Evolutionary conservation across 805 yeast species (phyloP).

Genomic region (Metschnikowia reukaufii): DNA sequence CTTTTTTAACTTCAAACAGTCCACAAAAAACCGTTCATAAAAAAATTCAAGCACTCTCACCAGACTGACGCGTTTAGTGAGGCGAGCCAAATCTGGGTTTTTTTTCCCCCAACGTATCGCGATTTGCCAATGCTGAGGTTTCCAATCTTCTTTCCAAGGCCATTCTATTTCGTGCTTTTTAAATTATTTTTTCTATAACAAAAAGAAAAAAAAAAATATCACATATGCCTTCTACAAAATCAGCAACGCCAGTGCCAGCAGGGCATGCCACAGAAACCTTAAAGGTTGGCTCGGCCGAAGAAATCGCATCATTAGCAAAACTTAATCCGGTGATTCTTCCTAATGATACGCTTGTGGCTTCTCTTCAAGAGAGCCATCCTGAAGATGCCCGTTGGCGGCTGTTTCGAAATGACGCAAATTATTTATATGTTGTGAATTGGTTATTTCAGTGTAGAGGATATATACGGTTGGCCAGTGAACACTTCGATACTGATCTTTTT

Average conservation of each 20-base stretch:
- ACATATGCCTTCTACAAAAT: conserved; percentile 11
- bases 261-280: conserved; percentile 18
- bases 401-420: conserved; percentile 21
- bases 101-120: too few species aligned
- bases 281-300: conserved; percentile 17
- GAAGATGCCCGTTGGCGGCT: conserved; percentile 19
- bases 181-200: too few species aligned
- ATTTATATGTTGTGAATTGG: conserved; percentile 51
- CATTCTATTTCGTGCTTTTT: too few species aligned
- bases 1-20: too few species aligned
- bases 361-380: conserved; percentile 16
- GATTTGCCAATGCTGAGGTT: too few species aligned
- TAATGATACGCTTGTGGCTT: conserved; percentile 17
- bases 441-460: conserved; percentile 52
- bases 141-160: too few species aligned
- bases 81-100: too few species aligned
- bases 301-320: conserved; percentile 16
- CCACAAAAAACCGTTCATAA: too few species aligned
- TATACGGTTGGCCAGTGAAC: conserved; percentile 49
- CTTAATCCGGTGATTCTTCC: conserved; percentile 17
- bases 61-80: too few species aligned
- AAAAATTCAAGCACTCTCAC: too few species aligned
- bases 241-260: conserved; percentile 13
- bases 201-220: too few species aligned
- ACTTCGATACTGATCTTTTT: conserved; percentile 56